Base-by-base conservation (phyloP, 1,284 basidiomycete species). In the Apiotrichum gracile region DNA sequence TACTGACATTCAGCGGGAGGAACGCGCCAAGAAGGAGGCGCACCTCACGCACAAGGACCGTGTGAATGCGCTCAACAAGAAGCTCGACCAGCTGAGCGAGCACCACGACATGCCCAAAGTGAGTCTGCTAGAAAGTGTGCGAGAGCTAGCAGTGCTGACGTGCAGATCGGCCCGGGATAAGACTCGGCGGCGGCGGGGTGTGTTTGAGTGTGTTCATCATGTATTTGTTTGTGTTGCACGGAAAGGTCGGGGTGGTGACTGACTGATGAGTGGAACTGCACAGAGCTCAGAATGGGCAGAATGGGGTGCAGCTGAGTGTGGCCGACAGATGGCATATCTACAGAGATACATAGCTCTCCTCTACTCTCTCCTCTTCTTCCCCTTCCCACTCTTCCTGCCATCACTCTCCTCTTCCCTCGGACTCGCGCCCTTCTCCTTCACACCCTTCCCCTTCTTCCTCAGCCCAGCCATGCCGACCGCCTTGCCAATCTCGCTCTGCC, bases 31-130 rank as follows among this genome's bases (percentile, higher is more conserved):
- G 29, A 90, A 85, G 73, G 74, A 88, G 65, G 93, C 93, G 0
- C 79, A 80, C 63, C 88, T 86, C 76, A 91, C 89, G 10, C 94
- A 98, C 77, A 97, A 97, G 76, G 94, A 98, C 58, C 85, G 92
- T 46, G 92, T 98, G 22, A 84, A 84, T 56, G 88, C 92, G 68
- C 90, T 92, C 68, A 98, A 98, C 72, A 70, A 81, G 29, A 89
- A 96, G 69, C 79, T 98, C 8, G 92, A 93, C 71, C 78, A 82
- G 47, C 82, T 96, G 22, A 71, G 69, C 51, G 72, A 74, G 51
- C 70, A 72, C 63, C 67, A 72, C 57, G 71, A 72, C 58, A 65
- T 73, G 66, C 71, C 71, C 2, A 66, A 62, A 45, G 70, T 73
- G 41, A 63, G 67, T 58, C 43, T n/a, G 1, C 12, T 4, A 22